phyloP scores from a whole-genome alignment of 1,284 basidiomycete species.

The Coriolopsis trogii region DNA sequence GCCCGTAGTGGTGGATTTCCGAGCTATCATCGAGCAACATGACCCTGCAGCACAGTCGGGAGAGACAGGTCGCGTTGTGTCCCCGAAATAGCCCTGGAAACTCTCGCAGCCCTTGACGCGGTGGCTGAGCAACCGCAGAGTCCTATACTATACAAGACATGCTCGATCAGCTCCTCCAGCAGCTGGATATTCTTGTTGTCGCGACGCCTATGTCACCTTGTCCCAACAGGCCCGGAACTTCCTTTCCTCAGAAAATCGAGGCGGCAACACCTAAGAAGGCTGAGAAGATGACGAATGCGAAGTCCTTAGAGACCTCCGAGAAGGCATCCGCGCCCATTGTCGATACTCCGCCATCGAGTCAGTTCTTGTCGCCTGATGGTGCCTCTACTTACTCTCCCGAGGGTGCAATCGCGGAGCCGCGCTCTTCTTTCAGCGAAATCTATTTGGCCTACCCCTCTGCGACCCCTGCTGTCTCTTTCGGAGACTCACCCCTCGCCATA shows the following conservation, averaged over 20 bases:
- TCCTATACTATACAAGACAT: conserved; percentile 19
- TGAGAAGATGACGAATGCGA: conserved; percentile 1
- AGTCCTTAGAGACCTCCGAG: too few species aligned
- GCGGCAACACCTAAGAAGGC: conserved; percentile 11
- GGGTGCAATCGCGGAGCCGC: conserved; percentile 16
- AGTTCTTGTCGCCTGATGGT: conserved; percentile 11
- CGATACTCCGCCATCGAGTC: conserved; percentile 5
- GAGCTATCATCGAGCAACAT: conserved; percentile 18
- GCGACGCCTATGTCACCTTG: conserved; percentile 21
- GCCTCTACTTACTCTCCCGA: conserved; percentile 10
- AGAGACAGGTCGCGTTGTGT: conserved; percentile 17
- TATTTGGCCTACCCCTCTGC: conserved; percentile 14
- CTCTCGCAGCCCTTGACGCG: conserved; percentile 3
- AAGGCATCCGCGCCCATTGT: too few species aligned
- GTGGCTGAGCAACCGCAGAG: conserved; percentile 11
- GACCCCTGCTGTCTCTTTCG: conserved; percentile 10
- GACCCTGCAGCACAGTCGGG: conserved; percentile 19
- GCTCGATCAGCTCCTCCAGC: conserved; percentile 21
- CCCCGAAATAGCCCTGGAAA: conserved; percentile 8
- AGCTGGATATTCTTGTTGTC: conserved; percentile 20
- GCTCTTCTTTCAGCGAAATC: conserved; percentile 23
- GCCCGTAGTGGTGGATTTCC: conserved; percentile 10
- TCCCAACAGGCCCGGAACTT: conserved; percentile 16
- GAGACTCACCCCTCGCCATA: conserved; percentile 22
- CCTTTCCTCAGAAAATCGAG: conserved; percentile 16